Percentiles rank a stretch among this genome's conserved stretches.
Evolutionary conservation across 2,329 filamentous ascomycete species (phyloP).

Genomic region (Blastomyces silverae): DNA sequence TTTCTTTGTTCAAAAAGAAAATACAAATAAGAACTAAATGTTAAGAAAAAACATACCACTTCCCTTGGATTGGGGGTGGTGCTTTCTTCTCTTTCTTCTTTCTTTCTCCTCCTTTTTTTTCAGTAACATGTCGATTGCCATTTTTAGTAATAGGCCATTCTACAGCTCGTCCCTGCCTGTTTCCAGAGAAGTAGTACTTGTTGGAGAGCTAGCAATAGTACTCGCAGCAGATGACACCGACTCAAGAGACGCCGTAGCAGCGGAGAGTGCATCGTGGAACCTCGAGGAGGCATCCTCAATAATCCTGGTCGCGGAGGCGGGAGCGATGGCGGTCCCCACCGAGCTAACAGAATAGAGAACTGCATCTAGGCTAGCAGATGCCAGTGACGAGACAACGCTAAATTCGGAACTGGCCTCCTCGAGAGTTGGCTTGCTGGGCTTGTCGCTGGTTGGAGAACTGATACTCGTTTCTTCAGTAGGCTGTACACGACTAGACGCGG

Average conservation of each 20-base stretch:
- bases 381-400: conserved; percentile 32
- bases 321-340: conserved; percentile 30
- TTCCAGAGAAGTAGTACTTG: neutral
- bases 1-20: neutral
- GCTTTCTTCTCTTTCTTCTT: neutral
- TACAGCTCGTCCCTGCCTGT: conserved; percentile 6
- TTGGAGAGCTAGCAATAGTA: conserved; percentile 29
- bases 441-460: conserved; percentile 23
- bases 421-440: conserved; percentile 22
- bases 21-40: neutral
- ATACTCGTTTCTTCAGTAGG: conserved; percentile 26
- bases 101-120: neutral
- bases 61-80: neutral
- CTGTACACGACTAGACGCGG: conserved; percentile 54
- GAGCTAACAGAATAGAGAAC: conserved; percentile 39
- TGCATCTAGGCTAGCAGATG: conserved; percentile 38
- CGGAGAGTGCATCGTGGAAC: conserved; percentile 41
- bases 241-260: conserved; percentile 40
- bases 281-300: conserved; percentile 41
- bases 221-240: conserved; percentile 32
- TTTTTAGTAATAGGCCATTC: neutral
- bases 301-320: conserved; percentile 35
- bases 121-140: neutral
- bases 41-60: neutral
- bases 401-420: conserved; percentile 35